Evolutionary conservation across 306 rosid genomes (phyloP), one percentile per base, ranked within the genome.

Genomic region (Glycyrrhiza uralensis): DNA sequence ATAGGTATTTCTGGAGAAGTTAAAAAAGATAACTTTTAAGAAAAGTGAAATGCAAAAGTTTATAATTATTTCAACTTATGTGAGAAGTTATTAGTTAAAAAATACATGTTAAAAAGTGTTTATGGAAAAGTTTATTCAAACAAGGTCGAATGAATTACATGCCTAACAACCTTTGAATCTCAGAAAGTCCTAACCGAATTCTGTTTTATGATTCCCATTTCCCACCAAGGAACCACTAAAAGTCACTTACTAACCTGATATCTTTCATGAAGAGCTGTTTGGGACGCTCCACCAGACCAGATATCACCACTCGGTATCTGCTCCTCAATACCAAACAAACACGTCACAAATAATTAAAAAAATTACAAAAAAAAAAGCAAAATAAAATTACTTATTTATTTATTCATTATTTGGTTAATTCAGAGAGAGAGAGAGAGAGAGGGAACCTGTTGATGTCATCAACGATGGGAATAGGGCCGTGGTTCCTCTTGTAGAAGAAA

Each of bases 401-500:
- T 18, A 11, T 0, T 44, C 9, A 32, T 15, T 4, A 46, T 74
- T 7, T 13, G n/a, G 28, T 11, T 15, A 23, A 24, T 62, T 32
- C 7, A 20, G 47, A 61, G 45, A 32, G 1, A 26, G 39, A 11
- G 44, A n/a, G n/a, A n/a, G n/a, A n/a, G 1, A 9, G 8, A 19
- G 12, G 7, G 45, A 19, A 93, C 98, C 92, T 93, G 54, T 89
- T 62, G 1, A 93, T 70, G 59, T 91, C 92, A 50, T 93, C 80
- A 49, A 91, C 85, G 3, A 87, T 10, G 2, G 97, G 97, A 14
- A 91, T 89, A 1, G 97, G 97, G 14, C 97, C 98, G 71, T 93
- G 98, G 57, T 89, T 93, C 68, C 98, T 83, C 89, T 93, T 93
- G 80, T 91, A 91, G 80, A 91, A 93, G 54, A 93, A 89, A 64